Evolutionary conservation across 805 yeast species (phyloP), one percentile per base, ranked within the genome.

Genomic region (Pichia paraexigua): DNA sequence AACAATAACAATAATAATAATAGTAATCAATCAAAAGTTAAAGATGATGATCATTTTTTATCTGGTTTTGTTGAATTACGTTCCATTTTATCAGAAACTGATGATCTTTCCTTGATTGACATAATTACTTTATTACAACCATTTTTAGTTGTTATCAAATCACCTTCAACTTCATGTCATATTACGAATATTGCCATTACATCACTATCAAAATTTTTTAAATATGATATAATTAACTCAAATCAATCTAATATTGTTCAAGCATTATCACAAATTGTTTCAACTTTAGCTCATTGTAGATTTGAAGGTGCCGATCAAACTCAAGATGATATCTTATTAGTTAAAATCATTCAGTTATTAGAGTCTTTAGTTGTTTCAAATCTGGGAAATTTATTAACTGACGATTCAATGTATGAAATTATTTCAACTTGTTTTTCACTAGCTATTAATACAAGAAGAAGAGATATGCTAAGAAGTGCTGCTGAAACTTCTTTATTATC

Each of bases 271-370:
- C 88, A 87, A 61, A 75, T 86, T 46, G 78, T 84, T 11, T 78
- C 79, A 32, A 79, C 97, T 0, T 74, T 94, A 55, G 87, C 98
- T 0, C 96, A 89, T 64, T 94, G 98, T 68, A 79, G 96, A 45
- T 94, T 94, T 64, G 97, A 94, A 71, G 96, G 96, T 2, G 85
- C 94, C 0, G 97, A 91, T 63, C 95, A 89, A 64, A 78, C 85
- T 37, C 85, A 88, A 43, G 98, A 94, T 69, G 99, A 94, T 64
- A 87, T 95, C 0, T 92, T 94, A 3, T 71, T 94, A 45, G 74
- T 92, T 48, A 87, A 87, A 62, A 95, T 94, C 21, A 77, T 94
- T 55, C 74, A 85, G 43, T 71, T 92, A 25, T 72, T 92, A 59
- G 92, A 89, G 58, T 65, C 70, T 22, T 75, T 91, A 17, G 75